Base-by-base conservation (phyloP, 441 rosid genomes). In the Pelargonium fulgidum region DNA sequence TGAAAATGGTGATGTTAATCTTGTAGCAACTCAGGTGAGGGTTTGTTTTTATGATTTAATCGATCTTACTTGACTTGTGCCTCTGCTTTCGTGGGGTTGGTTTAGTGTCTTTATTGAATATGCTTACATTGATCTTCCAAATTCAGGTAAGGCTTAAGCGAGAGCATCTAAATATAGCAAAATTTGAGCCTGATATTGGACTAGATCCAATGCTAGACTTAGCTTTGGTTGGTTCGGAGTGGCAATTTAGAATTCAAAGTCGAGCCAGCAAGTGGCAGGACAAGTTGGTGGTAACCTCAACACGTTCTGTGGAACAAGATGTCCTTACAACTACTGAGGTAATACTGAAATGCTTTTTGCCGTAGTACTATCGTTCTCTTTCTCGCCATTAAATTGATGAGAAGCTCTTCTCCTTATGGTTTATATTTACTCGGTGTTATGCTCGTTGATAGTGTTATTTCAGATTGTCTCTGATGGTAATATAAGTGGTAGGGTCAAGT, bases 191-290 rank as follows among this genome's bases (percentile, higher is more conserved):
- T 12, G 97, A 94, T 76, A 73, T 85, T 73, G 97, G 98, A 68
- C 78, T 87, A 61, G 98, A 94, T 80, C 99, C 99, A 58, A 83
- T 86, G 83, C 78, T 92, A 67, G 98, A 94, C 88, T 83, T 94
- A 75, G 98, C 90, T 73, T 82, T 94, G 90, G 99, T 92, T 70
- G 98, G 98, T 67, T 94, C 96, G 62, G 98, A 94, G 81, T 92
- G 98, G 98, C 96, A 87, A 79, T 92, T 92, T 77, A 81, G 97
- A 84, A 90, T 94, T 81, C 97, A 90, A 83, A 89, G 97, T 76
- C 91, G 97, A 47, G 93, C 98, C 75, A 92, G 99, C 81, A 92
- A 85, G 80, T 94, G 99, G 97, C 98, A 92, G 82, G 94, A 94
- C 73, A 94, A 92, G 72, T 83, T 94, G 74, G 89, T 86, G 71